phyloP scores from a whole-genome alignment of 177 flowering plant species.

The Tripterygium wilfordii region DNA sequence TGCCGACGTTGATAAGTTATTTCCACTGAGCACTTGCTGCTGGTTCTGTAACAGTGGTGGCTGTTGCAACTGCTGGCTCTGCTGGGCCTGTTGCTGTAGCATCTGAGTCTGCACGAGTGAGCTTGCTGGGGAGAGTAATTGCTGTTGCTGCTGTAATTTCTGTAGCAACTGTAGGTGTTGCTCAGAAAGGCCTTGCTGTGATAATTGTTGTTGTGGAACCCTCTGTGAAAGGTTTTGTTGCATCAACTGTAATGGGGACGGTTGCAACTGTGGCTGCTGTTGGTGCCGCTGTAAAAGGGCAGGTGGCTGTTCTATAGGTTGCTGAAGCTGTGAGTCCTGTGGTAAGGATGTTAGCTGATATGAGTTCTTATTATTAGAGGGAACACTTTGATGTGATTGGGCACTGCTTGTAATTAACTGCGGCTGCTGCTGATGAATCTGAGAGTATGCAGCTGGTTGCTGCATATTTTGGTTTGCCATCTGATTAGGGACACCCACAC shows the following conservation, averaged over 20 bases:
- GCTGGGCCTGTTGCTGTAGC: constrained; percentile 37
- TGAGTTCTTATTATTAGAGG: constrained; percentile 27
- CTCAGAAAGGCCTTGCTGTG: constrained; percentile 32
- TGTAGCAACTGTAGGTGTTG: constrained; percentile 64
- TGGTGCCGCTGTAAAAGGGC: constrained; percentile 35
- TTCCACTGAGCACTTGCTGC: constrained; percentile 35
- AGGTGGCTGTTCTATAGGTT: constrained; percentile 46
- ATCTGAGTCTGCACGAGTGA: constrained; percentile 44
- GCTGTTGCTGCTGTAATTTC: constrained; percentile 59
- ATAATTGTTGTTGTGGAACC: constrained; percentile 28
- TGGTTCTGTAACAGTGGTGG: constrained; percentile 26
- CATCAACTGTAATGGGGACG: constrained; percentile 28
- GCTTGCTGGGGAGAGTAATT: constrained; percentile 44
- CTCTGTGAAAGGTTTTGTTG: constrained; percentile 36
- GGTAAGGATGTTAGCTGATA: constrained; percentile 39
- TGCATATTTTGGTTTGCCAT: constrained; percentile 40
- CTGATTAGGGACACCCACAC: constrained; percentile 36
- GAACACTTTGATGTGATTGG: constrained; percentile 34
- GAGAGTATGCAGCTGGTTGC: constrained; percentile 39
- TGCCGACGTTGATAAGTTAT: constrained; percentile 34
- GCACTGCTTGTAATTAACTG: constrained; percentile 28
- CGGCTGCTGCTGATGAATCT: constrained; percentile 68
- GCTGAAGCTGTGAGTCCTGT: constrained; percentile 62
- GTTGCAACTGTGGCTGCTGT: no score
- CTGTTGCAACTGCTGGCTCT: constrained; percentile 33